Percentiles rank a stretch among this genome's conserved stretches.
These are phyloP conservation scores for Fusarium hainanense DNA, from an alignment of 2,329 filamentous ascomycete genomes.

Conservation along the genomic window DNA sequence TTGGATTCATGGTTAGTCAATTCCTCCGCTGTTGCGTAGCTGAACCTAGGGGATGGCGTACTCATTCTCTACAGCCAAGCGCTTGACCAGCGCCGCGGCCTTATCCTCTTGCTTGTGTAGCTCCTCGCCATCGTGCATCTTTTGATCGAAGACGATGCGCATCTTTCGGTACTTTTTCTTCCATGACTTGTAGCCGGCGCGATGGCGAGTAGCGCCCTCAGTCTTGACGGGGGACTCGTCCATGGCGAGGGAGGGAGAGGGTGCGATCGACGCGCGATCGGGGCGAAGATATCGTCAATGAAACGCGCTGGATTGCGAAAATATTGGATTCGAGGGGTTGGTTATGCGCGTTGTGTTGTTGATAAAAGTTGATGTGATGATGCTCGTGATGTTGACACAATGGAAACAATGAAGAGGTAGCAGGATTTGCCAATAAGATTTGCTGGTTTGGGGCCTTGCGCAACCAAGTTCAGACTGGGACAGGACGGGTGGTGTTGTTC, in stretches of 20 bases:
- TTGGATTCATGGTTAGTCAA: constrained; percentile 29
- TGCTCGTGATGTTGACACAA: constrained; percentile 25
- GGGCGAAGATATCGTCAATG: constrained; percentile 1
- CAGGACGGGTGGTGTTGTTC: constrained; percentile 36
- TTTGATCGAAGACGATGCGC: constrained; percentile 80
- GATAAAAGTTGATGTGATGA: constrained; percentile 24
- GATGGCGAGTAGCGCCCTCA: constrained; percentile 56
- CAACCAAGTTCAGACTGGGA: constrained; percentile 19
- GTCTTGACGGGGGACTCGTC: constrained; percentile 54
- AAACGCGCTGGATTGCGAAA: constrained; percentile 15
- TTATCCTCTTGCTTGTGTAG: constrained; percentile 85
- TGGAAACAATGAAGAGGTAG: constrained; percentile 22
- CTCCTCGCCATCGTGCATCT: constrained; percentile 83
- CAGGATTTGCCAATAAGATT: constrained; percentile 26
- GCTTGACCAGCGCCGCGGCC: constrained; percentile 81
- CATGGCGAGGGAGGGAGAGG: constrained; percentile 43
- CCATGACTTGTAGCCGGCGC: constrained; percentile 72
- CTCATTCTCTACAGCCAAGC: constrained; percentile 93
- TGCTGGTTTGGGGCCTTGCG: constrained; percentile 26
- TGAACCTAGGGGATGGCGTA: constrained; percentile 58
- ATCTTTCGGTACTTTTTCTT: constrained; percentile 98
- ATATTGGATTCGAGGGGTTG: background rate
- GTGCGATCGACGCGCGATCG: constrained; percentile 16
- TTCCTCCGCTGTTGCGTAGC: background rate
- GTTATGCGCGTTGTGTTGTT: constrained; percentile 18